Evolutionary conservation across 805 yeast species (phyloP).

Genomic region (Lachancea kluyveri): DNA sequence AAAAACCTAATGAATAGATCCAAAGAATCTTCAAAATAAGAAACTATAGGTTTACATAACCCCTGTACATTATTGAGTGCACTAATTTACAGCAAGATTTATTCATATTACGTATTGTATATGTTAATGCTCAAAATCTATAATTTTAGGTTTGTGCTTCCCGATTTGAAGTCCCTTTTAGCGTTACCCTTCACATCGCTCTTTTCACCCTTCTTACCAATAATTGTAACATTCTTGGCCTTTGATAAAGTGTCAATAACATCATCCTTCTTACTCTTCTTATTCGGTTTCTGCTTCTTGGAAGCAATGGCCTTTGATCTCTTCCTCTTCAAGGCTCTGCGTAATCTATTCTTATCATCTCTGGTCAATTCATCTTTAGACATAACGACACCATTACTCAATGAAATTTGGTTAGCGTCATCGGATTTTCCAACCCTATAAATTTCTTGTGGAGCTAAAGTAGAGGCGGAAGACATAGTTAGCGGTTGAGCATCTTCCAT

Average conservation of each 20-base stretch:
- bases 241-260: slow-evolving; percentile 64
- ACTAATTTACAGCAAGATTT: background rate
- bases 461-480: slow-evolving; percentile 61
- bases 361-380: slow-evolving; percentile 76
- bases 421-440: slow-evolving; percentile 47
- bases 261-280: slow-evolving; percentile 50
- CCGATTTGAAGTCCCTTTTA: slow-evolving; percentile 36
- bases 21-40: slow-evolving; percentile 18
- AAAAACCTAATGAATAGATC: slow-evolving; percentile 36
- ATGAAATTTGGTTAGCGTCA: slow-evolving; percentile 54
- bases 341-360: slow-evolving; percentile 79
- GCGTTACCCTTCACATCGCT: slow-evolving; percentile 66
- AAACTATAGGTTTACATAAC: background rate
- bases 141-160: slow-evolving; percentile 25
- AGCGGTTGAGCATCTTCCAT: slow-evolving; percentile 98
- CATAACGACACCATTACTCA: slow-evolving; percentile 73
- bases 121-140: too few species aligned
- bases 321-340: slow-evolving; percentile 82
- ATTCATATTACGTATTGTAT: background rate
- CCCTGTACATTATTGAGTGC: background rate
- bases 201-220: slow-evolving; percentile 69
- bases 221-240: slow-evolving; percentile 72
- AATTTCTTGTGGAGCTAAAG: slow-evolving; percentile 93
- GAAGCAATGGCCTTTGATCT: slow-evolving; percentile 45
- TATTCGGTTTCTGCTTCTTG: slow-evolving; percentile 31